Evolutionary conservation across 768 basidiomycete genomes (phyloP), one percentile per base, ranked within the genome.

Genomic region (Suillus brevipes): DNA sequence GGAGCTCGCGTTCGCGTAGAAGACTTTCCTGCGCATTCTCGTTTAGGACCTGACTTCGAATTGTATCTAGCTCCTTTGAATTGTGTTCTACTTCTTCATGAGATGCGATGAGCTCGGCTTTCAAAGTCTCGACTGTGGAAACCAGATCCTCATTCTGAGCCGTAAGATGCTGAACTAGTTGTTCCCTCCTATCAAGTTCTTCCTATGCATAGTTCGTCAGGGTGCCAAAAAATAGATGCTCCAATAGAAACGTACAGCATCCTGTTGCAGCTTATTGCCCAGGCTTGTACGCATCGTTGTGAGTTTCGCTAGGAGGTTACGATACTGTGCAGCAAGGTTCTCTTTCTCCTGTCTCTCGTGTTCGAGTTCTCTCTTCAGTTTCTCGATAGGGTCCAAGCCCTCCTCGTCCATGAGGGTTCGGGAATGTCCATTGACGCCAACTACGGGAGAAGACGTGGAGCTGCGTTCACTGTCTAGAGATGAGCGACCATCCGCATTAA

Each of bases 151-250:
- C 89, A 72, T 90, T 92, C 72, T 94, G 88, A 3, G 84, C 85
- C 2, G 85, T 88, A 34, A 99, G 79, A 65, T 89, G 86, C 64
- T 91, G 91, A 40, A 97, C 85, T 42, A 89, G 83, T 69, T 92
- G 89, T 73, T 95, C 95, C 67, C 94, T 84, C 67, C 95, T 85
- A 82, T 99, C 97, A 50, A 99, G 89, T 84, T 99, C 97, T 88
- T 99, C 97, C 97, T 99, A 81, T 63, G 69, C 72, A 69, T 14
- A 36, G n/a, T 23, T 43, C 14, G 56, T 50, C 34, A 38, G 63
- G 31, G 45, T 25, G 43, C 38, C 42, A 23, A 43, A 38, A 49
- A 6, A 55, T 28, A 62, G 18, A 57, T 38, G 53, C 13, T 43
- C 37, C 43, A 31, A 47, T 55, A 25, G 60, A 5, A 23, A 84